These are phyloP conservation scores for Penicillium mononematosum DNA, from an alignment of 495 filamentous ascomycete species.

Conservation along the genomic window DNA sequence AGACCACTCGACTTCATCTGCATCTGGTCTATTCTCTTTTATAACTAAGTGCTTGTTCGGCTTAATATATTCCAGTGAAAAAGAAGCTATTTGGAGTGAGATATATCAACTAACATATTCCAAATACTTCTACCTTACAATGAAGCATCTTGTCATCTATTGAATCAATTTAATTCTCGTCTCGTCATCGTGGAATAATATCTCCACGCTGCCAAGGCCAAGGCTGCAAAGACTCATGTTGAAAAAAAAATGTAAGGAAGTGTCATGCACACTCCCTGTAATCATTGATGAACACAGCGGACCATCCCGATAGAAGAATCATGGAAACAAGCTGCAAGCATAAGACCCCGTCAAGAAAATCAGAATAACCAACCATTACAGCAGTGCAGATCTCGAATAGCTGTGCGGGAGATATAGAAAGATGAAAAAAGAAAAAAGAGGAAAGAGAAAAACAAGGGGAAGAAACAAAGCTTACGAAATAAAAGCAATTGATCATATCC, in stretches of 20 bases:
- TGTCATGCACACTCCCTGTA: conserved; percentile 5
- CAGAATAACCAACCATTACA: conserved; percentile 31
- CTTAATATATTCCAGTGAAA: background rate
- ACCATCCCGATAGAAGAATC: conserved; percentile 3
- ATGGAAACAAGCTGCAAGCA: conserved; percentile 5
- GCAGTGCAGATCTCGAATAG: conserved; percentile 26
- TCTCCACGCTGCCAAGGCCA: conserved; percentile 9
- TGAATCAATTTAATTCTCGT: conserved; percentile 19
- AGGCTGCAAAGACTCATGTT: background rate
- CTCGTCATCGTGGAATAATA: conserved; percentile 8
- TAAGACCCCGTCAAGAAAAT: conserved; percentile 9
- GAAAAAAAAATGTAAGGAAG: conserved; percentile 14
- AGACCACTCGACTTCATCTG: too few relatives aligned
- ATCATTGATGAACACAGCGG: conserved; percentile 13
- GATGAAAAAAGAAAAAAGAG: background rate
- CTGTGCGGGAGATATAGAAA: conserved; percentile 8
- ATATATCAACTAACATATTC: background rate
- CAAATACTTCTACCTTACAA: background rate
- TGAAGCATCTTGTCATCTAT: conserved; percentile 20
- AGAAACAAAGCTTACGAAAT: conserved; percentile 19
- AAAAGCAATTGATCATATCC: conserved; percentile 32
- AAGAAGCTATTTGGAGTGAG: too few relatives aligned
- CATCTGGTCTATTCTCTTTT: too few relatives aligned
- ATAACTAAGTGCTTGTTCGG: too few relatives aligned
- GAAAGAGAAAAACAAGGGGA: conserved; percentile 11